These are phyloP conservation scores for Dunaliella salina DNA, from an alignment of 163 green algal genomes.

Conservation along the genomic window DNA sequence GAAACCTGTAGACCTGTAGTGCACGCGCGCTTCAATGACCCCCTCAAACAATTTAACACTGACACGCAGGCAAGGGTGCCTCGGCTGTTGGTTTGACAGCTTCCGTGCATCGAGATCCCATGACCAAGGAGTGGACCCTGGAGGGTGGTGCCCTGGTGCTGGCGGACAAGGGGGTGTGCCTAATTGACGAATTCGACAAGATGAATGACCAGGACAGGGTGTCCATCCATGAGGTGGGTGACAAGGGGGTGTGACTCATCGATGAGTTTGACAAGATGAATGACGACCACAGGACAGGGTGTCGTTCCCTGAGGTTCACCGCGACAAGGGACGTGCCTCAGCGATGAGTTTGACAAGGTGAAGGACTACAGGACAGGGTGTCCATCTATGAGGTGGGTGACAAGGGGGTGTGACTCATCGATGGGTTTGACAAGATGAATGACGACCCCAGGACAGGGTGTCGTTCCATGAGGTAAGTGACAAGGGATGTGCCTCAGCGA, in stretches of 20 bases:
- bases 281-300: constrained; percentile 91
- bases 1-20: no score
- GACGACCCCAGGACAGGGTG: constrained; percentile 86
- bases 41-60: no score
- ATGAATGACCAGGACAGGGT: constrained; percentile 98
- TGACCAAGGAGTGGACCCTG: constrained; percentile 95
- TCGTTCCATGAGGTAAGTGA: constrained; percentile 98
- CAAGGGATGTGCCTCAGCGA: constrained; percentile 97
- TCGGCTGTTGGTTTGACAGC: constrained; percentile 94
- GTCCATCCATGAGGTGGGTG: constrained; percentile 86
- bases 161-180: constrained; percentile 91
- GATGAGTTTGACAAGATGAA: no score
- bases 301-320: no score
- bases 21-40: no score
- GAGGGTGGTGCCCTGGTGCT: constrained; percentile 96
- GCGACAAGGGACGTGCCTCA: constrained; percentile 95
- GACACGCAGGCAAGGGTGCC: constrained; percentile 83
- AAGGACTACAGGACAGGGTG: constrained; percentile 93
- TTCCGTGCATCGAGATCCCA: constrained; percentile 84
- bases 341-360: constrained; percentile 99
- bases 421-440: no score
- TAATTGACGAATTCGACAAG: constrained; percentile 99
- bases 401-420: constrained; percentile 74
- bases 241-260: constrained; percentile 95
- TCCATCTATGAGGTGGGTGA: constrained; percentile 98